phyloP scores from a whole-genome alignment of 495 filamentous ascomycete genomes.

The Penicillium roqueforti region DNA sequence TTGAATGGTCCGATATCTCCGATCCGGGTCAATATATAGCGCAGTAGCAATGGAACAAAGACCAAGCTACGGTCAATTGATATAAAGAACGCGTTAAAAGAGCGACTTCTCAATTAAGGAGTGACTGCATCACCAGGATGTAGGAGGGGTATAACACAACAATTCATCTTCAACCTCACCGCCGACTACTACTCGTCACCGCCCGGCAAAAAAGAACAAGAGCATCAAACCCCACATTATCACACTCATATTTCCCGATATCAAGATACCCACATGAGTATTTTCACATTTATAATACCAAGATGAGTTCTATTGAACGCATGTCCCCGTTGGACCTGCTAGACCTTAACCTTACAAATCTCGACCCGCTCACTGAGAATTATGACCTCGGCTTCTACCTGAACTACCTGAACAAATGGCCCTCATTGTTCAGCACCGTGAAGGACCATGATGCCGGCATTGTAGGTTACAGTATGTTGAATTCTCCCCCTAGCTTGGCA shows the following conservation, averaged over 20 bases:
- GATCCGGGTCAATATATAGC: not conserved
- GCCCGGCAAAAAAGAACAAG: constrained; percentile 13
- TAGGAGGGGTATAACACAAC: not conserved
- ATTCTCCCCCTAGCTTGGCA: not conserved
- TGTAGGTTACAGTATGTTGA: constrained; percentile 78
- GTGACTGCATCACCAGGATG: not conserved
- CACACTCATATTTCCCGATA: not conserved
- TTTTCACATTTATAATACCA: constrained; percentile 9
- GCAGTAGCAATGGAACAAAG: not conserved
- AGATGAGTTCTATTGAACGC: constrained; percentile 65
- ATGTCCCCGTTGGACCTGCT: constrained; percentile 72
- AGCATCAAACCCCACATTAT: constrained; percentile 11
- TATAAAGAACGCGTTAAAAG: not conserved
- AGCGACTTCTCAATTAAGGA: constrained; percentile 2
- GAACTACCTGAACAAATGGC: constrained; percentile 92
- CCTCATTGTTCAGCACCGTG: constrained; percentile 82
- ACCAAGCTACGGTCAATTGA: not conserved
- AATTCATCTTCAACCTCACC: not conserved
- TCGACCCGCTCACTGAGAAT: constrained; percentile 92
- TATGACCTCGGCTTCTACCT: constrained; percentile 95
- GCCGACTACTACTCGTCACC: not conserved
- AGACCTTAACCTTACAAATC: constrained; percentile 76
- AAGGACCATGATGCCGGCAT: constrained; percentile 78
- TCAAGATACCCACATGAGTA: too few relatives aligned
- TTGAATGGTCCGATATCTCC: constrained; percentile 4